A percentile compares a stretch with the other conserved stretches of the same genome.
Conservation (phyloP, 2,329 filamentous ascomycete species). For the Trichoderma sp. region DNA sequence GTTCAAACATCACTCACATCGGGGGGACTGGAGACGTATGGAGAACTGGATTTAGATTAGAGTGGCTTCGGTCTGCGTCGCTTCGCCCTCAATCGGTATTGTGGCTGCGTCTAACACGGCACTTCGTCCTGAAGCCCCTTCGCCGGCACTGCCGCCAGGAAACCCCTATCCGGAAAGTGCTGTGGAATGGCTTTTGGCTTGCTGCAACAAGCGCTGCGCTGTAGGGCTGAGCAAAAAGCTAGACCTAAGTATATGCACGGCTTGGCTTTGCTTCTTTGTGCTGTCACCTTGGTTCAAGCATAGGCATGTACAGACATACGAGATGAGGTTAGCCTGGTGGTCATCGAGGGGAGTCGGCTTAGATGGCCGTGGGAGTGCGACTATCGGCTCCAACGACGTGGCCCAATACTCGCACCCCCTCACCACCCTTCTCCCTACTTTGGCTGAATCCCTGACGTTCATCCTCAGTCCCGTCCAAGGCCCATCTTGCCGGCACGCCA, state of each 20-base stretch:
- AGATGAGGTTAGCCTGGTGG: neutral
- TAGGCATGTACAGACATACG: neutral
- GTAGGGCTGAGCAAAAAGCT: constrained; percentile 29
- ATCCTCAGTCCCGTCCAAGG: constrained; percentile 26
- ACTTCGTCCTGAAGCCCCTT: constrained; percentile 17
- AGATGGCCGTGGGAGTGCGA: neutral
- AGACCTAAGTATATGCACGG: neutral
- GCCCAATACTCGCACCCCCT: constrained; percentile 22
- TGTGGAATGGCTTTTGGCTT: neutral
- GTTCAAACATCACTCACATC: constrained; percentile 18
- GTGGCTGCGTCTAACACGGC: constrained; percentile 25
- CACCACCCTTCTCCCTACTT: constrained; percentile 5
- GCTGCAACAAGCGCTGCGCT: constrained; percentile 11
- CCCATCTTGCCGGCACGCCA: constrained; percentile 30
- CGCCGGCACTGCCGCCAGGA: constrained; percentile 18
- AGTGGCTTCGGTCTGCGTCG: constrained; percentile 9
- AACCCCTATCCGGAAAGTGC: constrained; percentile 20
- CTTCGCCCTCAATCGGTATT: constrained; percentile 24
- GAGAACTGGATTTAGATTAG: constrained; percentile 2
- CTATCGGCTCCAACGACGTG: constrained; percentile 5
- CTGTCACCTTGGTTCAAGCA: constrained; percentile 1
- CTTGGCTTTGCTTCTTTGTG: neutral
- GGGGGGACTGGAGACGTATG: constrained; percentile 9
- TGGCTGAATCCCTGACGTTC: constrained; percentile 26
- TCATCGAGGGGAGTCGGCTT: neutral